phyloP scores from a whole-genome alignment of 2,329 filamentous ascomycete species.

The Colletotrichum filicis region DNA sequence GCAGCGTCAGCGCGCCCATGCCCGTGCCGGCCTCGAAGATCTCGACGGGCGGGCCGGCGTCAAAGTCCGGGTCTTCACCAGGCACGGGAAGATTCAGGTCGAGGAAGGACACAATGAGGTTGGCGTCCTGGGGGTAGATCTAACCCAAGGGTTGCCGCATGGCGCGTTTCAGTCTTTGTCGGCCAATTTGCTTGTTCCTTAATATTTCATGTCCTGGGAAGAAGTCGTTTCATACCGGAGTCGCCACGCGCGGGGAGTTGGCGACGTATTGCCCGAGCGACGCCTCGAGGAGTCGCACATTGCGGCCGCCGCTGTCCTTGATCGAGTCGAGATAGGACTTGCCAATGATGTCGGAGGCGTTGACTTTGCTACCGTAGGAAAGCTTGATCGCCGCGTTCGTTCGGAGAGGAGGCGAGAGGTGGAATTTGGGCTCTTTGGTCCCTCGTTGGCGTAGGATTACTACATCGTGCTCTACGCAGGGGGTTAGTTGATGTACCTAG shows the following conservation, averaged over 20 bases:
- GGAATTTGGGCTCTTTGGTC: conserved; percentile 46
- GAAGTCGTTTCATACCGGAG: conserved; percentile 65
- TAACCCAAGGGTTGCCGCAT: conserved; percentile 22
- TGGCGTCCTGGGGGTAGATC: conserved; percentile 78
- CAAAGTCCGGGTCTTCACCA: conserved; percentile 44
- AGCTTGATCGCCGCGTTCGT: conserved; percentile 46
- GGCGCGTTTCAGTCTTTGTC: conserved; percentile 13
- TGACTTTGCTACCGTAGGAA: conserved; percentile 58
- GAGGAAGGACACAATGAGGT: conserved; percentile 78
- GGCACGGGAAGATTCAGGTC: conserved; percentile 73
- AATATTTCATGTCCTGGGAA: background rate
- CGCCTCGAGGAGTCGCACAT: conserved; percentile 70
- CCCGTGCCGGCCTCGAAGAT: conserved; percentile 88
- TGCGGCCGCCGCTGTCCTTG: conserved; percentile 58
- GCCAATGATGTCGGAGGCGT: conserved; percentile 71
- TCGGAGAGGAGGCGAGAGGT: conserved; percentile 49
- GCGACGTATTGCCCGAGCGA: conserved; percentile 80
- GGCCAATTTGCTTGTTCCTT: background rate
- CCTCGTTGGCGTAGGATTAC: conserved; percentile 53
- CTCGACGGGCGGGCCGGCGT: conserved; percentile 65
- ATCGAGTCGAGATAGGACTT: conserved; percentile 69
- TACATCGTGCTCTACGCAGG: conserved; percentile 50
- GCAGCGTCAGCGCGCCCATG: conserved; percentile 82
- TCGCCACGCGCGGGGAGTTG: conserved; percentile 76
- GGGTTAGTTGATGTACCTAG: background rate